Evolutionary conservation across 192 early-diverging fungal species (phyloP).

Genomic region (Mortierella claussenii): DNA sequence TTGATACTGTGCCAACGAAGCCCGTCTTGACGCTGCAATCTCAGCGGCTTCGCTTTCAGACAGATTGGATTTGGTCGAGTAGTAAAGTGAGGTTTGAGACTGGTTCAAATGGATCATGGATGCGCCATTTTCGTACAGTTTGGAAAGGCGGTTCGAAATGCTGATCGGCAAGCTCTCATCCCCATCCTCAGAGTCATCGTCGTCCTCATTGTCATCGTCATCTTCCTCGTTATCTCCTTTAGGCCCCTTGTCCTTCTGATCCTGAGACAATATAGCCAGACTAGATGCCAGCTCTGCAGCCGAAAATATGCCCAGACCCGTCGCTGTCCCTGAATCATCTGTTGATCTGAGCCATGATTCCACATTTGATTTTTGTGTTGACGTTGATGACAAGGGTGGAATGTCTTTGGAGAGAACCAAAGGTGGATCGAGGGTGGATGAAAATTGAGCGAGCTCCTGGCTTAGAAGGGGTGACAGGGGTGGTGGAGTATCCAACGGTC

Average conservation of each 20-base stretch:
- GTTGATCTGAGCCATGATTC: conserved; percentile 18
- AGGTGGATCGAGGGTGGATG: not conserved
- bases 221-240: not conserved
- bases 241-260: not conserved
- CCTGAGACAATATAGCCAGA: conserved; percentile 1
- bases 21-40: conserved; percentile 14
- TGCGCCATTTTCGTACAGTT: conserved; percentile 34
- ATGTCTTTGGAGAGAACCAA: too few relatives aligned
- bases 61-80: conserved; percentile 34
- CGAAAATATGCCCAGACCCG: not conserved
- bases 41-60: conserved; percentile 31
- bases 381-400: not conserved
- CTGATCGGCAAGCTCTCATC: conserved; percentile 28
- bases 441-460: conserved; percentile 15
- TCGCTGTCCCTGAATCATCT: conserved; percentile 11
- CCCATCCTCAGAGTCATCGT: conserved; percentile 28
- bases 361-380: conserved; percentile 6
- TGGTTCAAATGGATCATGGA: conserved; percentile 38
- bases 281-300: conserved; percentile 9
- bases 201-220: conserved; percentile 33
- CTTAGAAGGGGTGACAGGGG: conserved; percentile 34
- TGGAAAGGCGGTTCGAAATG: conserved; percentile 38
- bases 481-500: conserved; percentile 38
- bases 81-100: conserved; percentile 44
- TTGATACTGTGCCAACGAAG: conserved; percentile 19